Evolutionary conservation across 208 protist species (phyloP), one percentile per base, ranked within the genome.

Genomic region (Trypanosoma vivax): DNA sequence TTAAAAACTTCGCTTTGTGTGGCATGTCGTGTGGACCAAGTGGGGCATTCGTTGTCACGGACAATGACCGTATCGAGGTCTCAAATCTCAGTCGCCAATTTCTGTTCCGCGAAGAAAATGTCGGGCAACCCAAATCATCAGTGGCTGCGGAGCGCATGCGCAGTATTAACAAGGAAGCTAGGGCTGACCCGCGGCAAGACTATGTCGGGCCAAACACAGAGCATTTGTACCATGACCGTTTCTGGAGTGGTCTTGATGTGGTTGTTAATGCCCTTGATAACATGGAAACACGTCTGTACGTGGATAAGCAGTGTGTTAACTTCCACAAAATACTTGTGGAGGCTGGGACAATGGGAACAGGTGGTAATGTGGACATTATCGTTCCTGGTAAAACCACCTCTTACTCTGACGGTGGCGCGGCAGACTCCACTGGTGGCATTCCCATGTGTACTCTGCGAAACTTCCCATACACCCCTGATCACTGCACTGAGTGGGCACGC

Each of bases 211-310:
- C 68, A 16, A 94, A 94, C 11, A 99, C 97, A 6, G 98, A 99
- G 70, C 67, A 96, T 55, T 31, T 93, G 7, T 99, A 96, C 66
- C 81, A 92, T 35, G 96, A 99, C 59, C 60, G 63, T 1, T 99
- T 99, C 73, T 99, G 90, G 83, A 60, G 73, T 11, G 48, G 28
- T 0, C 83, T 99, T 1, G 85, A 96, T 65, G 83, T 93, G 28
- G 96, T 99, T 3, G 89, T 89, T 46, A 99, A 99, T 68, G 99
- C 99, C 11, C 88, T 99, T 13, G 99, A 99, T 72, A 99, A 99
- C 76, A 86, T 99, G 55, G 79, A 98, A 56, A 92, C 97, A 5
- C 79, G 97, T 23, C 61, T 97, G 11, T 99, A 98, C 67, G 90
- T 98, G 11, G 97, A 99, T 46, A 52, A 67, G 42, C 73, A 89